Evolutionary conservation across 2,329 filamentous ascomycete species (phyloP).

Genomic region (Aplosporella prunicola): DNA sequence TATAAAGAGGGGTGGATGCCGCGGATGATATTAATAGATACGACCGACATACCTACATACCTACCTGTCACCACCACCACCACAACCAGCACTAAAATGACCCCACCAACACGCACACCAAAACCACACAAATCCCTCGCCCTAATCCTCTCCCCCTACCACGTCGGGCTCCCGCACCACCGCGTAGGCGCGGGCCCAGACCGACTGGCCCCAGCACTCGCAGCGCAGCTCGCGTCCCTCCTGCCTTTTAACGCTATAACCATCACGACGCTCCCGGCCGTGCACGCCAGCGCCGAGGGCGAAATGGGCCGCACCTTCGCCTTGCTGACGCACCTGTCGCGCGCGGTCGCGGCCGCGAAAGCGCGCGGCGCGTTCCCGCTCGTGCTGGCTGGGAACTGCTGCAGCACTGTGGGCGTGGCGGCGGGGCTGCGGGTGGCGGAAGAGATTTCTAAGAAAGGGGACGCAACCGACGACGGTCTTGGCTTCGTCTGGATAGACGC

Average conservation of each 20-base stretch:
- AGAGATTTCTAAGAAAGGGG: too few relatives aligned
- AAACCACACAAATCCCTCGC: background rate
- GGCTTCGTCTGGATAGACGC: constrained; percentile 36
- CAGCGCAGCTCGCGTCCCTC: constrained; percentile 18
- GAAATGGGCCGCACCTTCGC: constrained; percentile 34
- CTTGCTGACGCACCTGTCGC: constrained; percentile 29
- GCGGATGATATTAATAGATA: too few relatives aligned
- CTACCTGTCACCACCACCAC: too few relatives aligned
- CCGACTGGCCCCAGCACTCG: constrained; percentile 23
- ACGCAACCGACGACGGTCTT: constrained; percentile 12
- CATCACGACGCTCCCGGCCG: constrained; percentile 19
- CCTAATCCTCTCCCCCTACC: constrained; percentile 32
- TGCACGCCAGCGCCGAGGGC: constrained; percentile 31
- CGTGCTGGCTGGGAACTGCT: constrained; percentile 33
- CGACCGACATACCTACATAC: too few relatives aligned
- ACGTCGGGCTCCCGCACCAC: constrained; percentile 29
- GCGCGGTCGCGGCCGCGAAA: constrained; percentile 21
- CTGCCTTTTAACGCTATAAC: constrained; percentile 18
- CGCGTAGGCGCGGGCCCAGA: constrained; percentile 31
- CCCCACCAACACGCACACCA: background rate
- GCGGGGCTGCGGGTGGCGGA: constrained; percentile 24
- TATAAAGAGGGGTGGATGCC: too few relatives aligned
- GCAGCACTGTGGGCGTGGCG: constrained; percentile 26
- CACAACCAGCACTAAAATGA: background rate
- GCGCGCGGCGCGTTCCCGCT: constrained; percentile 27